A percentile compares a stretch with the other conserved stretches of the same genome.
phyloP scores from a whole-genome alignment of 306 rosid species.

The Glycine soja region DNA sequence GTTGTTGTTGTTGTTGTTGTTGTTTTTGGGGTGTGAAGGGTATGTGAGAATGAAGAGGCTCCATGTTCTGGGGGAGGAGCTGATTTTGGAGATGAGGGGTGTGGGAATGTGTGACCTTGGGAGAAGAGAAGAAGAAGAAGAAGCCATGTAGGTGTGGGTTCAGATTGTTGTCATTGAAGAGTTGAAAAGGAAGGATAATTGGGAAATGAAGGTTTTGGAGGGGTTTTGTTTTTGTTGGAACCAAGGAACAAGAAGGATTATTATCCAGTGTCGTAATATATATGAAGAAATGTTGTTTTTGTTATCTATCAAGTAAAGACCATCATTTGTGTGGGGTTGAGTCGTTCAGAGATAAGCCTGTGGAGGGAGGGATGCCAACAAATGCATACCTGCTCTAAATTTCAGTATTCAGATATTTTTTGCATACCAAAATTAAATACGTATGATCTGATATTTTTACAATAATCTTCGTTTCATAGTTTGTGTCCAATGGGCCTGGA shows the following conservation, averaged over 20 bases:
- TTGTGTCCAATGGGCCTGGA: no score
- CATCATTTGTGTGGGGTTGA: background rate
- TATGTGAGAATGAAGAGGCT: conserved; percentile 46
- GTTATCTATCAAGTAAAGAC: background rate
- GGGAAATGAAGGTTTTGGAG: conserved; percentile 56
- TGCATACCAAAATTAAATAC: background rate
- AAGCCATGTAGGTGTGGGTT: conserved; percentile 57
- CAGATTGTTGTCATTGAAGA: conserved; percentile 38
- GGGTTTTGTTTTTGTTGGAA: conserved; percentile 55
- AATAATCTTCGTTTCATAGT: no score
- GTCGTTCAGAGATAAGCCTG: background rate
- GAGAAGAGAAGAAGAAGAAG: conserved; percentile 41
- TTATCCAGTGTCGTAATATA: conserved; percentile 1
- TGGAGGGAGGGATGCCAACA: background rate
- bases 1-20: background rate
- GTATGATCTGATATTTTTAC: no score
- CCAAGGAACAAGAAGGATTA: conserved; percentile 9
- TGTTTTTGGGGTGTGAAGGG: background rate
- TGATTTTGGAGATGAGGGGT: conserved; percentile 50
- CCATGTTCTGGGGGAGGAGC: conserved; percentile 53
- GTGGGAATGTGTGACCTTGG: conserved; percentile 51
- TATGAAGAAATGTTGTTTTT: background rate
- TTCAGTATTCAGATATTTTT: background rate
- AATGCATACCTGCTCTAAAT: background rate
- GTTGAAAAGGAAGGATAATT: background rate